These are phyloP conservation scores for Favolaschia claudopus DNA, from an alignment of 768 basidiomycete species.

Conservation along the genomic window DNA sequence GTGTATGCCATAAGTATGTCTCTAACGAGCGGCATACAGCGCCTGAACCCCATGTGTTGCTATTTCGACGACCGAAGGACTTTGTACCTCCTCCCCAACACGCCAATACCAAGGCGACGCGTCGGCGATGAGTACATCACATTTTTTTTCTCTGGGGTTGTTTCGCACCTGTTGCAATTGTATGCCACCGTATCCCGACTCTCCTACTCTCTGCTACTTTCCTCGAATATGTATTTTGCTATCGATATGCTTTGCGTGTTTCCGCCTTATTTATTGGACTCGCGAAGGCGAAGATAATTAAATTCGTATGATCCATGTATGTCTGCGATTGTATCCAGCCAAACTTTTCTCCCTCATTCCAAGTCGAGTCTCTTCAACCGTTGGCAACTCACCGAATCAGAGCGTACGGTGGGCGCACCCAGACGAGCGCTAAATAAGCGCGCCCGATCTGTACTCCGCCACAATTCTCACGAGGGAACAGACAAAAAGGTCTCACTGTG, in stretches of 20 bases:
- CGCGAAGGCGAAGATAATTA: too few relatives aligned
- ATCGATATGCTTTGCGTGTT: slow-evolving; percentile 9
- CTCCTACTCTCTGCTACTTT: not conserved
- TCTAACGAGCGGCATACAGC: slow-evolving; percentile 50
- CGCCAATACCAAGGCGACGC: slow-evolving; percentile 31
- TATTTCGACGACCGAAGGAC: slow-evolving; percentile 86
- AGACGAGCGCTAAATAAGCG: too few relatives aligned
- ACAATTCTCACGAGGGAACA: too few relatives aligned
- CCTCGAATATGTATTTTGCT: slow-evolving; percentile 9
- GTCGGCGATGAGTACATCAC: slow-evolving; percentile 18
- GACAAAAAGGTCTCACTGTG: not conserved
- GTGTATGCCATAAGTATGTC: not conserved
- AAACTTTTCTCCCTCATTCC: too few relatives aligned
- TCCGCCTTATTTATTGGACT: too few relatives aligned
- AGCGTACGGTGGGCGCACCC: too few relatives aligned
- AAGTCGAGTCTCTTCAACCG: too few relatives aligned
- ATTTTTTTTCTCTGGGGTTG: not conserved
- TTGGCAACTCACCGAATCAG: too few relatives aligned
- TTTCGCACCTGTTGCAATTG: slow-evolving; percentile 16
- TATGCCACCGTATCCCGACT: slow-evolving; percentile 11
- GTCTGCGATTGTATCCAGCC: too few relatives aligned
- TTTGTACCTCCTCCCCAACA: slow-evolving; percentile 63
- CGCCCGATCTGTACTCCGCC: too few relatives aligned
- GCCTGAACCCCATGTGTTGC: slow-evolving; percentile 92
- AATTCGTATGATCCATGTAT: too few relatives aligned